A percentile compares a stretch with the other conserved stretches of the same genome.
These are phyloP conservation scores for Phytophthora foliorum DNA, from an alignment of 352 stramenopile species.

Conservation along the genomic window DNA sequence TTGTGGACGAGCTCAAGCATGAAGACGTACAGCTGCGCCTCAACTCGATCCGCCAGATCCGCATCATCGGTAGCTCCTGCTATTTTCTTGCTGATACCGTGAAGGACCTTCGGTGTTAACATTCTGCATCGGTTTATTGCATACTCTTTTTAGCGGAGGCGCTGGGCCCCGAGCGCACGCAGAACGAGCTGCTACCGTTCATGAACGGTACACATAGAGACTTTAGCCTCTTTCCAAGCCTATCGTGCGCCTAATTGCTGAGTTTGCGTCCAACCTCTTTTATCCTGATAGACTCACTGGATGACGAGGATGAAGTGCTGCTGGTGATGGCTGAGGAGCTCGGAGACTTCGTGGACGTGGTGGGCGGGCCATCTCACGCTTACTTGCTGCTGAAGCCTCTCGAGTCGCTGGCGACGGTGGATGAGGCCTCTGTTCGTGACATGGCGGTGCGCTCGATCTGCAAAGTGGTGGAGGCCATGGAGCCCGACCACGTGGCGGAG, in stretches of 20 bases:
- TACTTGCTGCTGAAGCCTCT: conserved; percentile 95
- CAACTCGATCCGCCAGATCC: conserved; percentile 93
- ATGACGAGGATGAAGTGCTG: conserved; percentile 99
- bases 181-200: conserved; percentile 98
- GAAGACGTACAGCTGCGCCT: conserved; percentile 92
- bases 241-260: background rate
- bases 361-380: conserved; percentile 91
- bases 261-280: conserved; percentile 9
- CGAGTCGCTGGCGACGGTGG: conserved; percentile 93
- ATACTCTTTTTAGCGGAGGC: conserved; percentile 69
- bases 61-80: conserved; percentile 83
- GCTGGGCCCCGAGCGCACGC: conserved; percentile 90
- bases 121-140: conserved; percentile 10
- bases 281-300: conserved; percentile 89
- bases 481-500: conserved; percentile 83
- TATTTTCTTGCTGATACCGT: background rate
- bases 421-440: conserved; percentile 96
- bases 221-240: background rate
- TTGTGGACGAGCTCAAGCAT: conserved; percentile 94
- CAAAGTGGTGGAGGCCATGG: conserved; percentile 90
- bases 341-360: conserved; percentile 89
- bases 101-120: conserved; percentile 11
- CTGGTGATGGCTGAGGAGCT: conserved; percentile 95
- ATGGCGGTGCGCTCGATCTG: conserved; percentile 93
- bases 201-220: conserved; percentile 83